Evolutionary conservation across 2,329 filamentous ascomycete species (phyloP).

Genomic region (Colletotrichum paranaense): DNA sequence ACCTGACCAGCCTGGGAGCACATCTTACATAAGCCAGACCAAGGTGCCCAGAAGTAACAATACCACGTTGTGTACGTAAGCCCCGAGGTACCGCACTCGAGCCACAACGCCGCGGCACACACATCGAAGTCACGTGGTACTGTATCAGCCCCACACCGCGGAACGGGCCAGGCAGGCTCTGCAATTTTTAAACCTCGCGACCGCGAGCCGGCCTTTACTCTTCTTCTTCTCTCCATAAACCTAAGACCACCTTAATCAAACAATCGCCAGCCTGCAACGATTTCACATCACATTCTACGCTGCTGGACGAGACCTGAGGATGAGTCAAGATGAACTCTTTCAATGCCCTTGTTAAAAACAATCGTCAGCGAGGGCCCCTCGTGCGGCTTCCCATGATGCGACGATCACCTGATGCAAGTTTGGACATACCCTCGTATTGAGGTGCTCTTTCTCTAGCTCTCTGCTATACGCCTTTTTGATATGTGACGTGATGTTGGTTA

Average conservation of each 20-base stretch:
- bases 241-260: slow-evolving; percentile 59
- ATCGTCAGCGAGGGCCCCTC: slow-evolving; percentile 75
- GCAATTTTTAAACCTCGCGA: slow-evolving; percentile 37
- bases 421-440: slow-evolving; percentile 55
- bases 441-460: not conserved
- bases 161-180: slow-evolving; percentile 8
- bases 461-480: too few relatives aligned
- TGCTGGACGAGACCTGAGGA: slow-evolving; percentile 63
- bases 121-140: not conserved
- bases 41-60: not conserved
- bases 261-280: slow-evolving; percentile 49
- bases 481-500: not conserved
- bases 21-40: not conserved
- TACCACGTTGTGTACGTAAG: not conserved
- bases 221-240: slow-evolving; percentile 46
- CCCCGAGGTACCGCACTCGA: not conserved
- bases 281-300: slow-evolving; percentile 44
- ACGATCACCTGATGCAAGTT: slow-evolving; percentile 75
- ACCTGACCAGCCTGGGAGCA: not conserved
- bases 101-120: not conserved
- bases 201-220: slow-evolving; percentile 18
- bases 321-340: slow-evolving; percentile 67
- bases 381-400: slow-evolving; percentile 73
- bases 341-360: slow-evolving; percentile 73
- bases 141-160: not conserved